phyloP scores from a whole-genome alignment of 352 stramenopile species.

The Phytopythium helicoides region DNA sequence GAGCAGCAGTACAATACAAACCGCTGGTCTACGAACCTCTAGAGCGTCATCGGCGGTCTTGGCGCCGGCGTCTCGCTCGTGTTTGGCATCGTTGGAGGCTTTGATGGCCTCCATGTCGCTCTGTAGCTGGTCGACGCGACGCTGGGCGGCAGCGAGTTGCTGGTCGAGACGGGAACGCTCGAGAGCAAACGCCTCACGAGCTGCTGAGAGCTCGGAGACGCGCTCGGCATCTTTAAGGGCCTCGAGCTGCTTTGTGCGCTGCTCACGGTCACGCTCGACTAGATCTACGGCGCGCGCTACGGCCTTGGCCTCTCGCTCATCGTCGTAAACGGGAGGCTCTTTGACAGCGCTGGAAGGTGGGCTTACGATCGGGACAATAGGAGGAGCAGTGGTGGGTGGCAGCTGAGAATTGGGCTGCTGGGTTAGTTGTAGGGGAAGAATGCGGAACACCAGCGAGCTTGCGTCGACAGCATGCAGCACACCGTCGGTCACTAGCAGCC shows the following conservation, averaged over 20 bases:
- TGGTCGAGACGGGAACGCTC: conserved; percentile 23
- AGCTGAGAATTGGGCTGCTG: too few species aligned
- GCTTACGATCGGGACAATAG: too few species aligned
- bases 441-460: conserved; percentile 39
- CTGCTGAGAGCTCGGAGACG: conserved; percentile 18
- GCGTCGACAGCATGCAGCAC: conserved; percentile 35
- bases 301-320: conserved; percentile 2
- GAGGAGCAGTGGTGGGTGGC: not conserved
- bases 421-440: conserved; percentile 27
- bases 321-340: conserved; percentile 4
- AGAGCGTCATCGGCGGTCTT: conserved; percentile 2
- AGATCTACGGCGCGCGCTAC: not conserved
- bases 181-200: conserved; percentile 16
- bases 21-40: not conserved
- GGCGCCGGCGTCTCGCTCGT: not conserved
- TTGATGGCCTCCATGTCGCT: conserved; percentile 11
- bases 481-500: conserved; percentile 56
- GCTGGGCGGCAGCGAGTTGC: conserved; percentile 17
- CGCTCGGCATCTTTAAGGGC: conserved; percentile 23
- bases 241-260: conserved; percentile 20
- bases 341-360: not conserved
- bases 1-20: too few species aligned
- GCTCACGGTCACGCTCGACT: conserved; percentile 19
- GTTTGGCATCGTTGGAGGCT: not conserved
- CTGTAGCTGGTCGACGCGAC: conserved; percentile 34